Base-by-base conservation (phyloP, 1,139 yeast genomes). In the Geotrichum armillariae region DNA sequence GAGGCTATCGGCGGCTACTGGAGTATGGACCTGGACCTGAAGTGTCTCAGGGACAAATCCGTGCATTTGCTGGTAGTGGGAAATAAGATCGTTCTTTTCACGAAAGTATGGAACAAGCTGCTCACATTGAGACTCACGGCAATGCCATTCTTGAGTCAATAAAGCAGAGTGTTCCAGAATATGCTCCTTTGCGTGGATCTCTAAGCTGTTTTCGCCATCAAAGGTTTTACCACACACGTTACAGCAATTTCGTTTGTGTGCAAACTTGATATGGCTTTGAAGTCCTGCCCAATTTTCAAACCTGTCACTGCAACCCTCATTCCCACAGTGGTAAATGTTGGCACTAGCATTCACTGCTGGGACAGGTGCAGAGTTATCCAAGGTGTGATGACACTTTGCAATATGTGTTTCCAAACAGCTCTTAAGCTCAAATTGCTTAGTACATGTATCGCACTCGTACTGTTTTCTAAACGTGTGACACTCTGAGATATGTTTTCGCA, bases 271-370 rank as follows among this genome's bases (percentile, higher is more conserved):
- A 66, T 91, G 98, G 8, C 76, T 66, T 60, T 84, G 93, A 37
- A 89, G 70, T 0, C 83, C 85, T 1, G 89, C 78, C 94, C 95
- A 86, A 0, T 87, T 84, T 54, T 78, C 76, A 66, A 88, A 87
- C 49, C 75, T 69, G 59, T 82, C 87, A 0, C 60, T 58, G 63
- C 99, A 93, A 3, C 72, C 78, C 29, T 76, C 81, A 54, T 75
- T 71, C 1, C 77, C 69, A 64, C 97, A 90, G 46, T 64, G 64
- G 49, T 61, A 65, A 66, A 61, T 48, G 9, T 41, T 17, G 11
- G n/a, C 22, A 36, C 29, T 9, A 1, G 33, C 18, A 11, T 8
- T 14, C 12, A 39, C 34, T 6, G 34, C 34, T 8, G 21, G 14
- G 3, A n/a, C 36, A 12, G 41, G 11, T 5, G 49, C 20, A 20